These are phyloP conservation scores for Westerdykella sp. DNA, from an alignment of 2,329 filamentous ascomycete genomes.

Conservation along the genomic window DNA sequence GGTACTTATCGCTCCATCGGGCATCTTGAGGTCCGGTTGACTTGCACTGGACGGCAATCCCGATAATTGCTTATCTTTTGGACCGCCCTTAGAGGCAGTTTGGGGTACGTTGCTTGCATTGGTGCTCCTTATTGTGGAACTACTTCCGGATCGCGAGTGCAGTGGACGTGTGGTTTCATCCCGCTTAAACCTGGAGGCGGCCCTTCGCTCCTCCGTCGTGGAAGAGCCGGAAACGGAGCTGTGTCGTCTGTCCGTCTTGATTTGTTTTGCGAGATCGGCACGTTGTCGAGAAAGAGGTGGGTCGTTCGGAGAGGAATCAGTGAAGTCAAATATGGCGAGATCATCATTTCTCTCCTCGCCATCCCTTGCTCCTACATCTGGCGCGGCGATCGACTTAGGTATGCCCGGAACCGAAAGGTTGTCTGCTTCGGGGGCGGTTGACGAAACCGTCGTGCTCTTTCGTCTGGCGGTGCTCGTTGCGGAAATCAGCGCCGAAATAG, in stretches of 20 bases:
- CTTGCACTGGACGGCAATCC: not conserved
- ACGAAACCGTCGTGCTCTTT: constrained; percentile 8
- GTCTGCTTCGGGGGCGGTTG: constrained; percentile 2
- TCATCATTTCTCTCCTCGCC: constrained; percentile 18
- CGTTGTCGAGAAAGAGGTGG: constrained; percentile 13
- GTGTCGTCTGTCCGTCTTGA: constrained; percentile 27
- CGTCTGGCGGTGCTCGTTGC: constrained; percentile 24
- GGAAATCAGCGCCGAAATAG: constrained; percentile 30
- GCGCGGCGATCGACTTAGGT: constrained; percentile 2
- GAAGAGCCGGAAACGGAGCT: constrained; percentile 23
- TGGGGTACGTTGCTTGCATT: constrained; percentile 9
- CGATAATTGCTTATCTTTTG: too few relatives aligned
- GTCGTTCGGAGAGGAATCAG: constrained; percentile 27
- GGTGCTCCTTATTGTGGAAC: constrained; percentile 12
- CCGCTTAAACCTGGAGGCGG: not conserved
- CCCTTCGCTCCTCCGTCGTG: constrained; percentile 5
- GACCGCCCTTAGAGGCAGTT: too few relatives aligned
- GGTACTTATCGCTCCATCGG: constrained; percentile 5
- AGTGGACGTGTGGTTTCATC: not conserved
- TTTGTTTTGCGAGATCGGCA: constrained; percentile 25
- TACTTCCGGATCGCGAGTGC: constrained; percentile 19
- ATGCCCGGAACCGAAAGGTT: constrained; percentile 2
- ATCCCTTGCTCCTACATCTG: constrained; percentile 5
- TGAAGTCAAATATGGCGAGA: constrained; percentile 36
- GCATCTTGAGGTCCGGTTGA: not conserved